A percentile compares a stretch with the other conserved stretches of the same genome.
These are phyloP conservation scores for Lasiodiplodia citricola DNA, from an alignment of 2,329 filamentous ascomycete genomes.

Conservation along the genomic window DNA sequence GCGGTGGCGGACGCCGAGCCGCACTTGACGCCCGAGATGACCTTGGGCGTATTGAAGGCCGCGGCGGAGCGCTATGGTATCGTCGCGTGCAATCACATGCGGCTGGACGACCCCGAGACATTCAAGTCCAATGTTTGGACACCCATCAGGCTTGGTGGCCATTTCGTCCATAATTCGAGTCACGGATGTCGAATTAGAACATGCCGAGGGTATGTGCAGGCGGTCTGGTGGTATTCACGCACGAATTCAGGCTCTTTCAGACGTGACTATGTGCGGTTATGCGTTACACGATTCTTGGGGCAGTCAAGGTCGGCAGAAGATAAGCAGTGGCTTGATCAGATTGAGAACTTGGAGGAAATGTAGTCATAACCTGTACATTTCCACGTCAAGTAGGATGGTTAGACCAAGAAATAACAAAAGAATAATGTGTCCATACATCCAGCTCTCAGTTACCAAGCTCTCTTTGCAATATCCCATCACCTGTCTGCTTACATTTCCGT, in stretches of 20 bases:
- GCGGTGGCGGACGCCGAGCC: neutral
- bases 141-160: too few relatives aligned
- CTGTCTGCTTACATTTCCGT: too few relatives aligned
- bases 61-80: neutral
- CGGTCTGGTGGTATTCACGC: neutral
- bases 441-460: too few relatives aligned
- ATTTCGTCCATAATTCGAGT: neutral
- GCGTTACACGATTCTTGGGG: neutral
- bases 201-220: neutral
- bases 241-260: too few relatives aligned
- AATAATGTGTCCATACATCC: too few relatives aligned
- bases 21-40: neutral
- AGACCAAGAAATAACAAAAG: too few relatives aligned
- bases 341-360: neutral
- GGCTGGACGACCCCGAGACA: neutral
- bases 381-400: too few relatives aligned
- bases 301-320: neutral
- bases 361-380: too few relatives aligned
- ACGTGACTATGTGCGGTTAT: neutral
- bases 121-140: neutral
- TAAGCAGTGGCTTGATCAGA: neutral
- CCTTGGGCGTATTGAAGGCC: neutral
- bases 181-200: neutral
- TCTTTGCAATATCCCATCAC: too few relatives aligned
- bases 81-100: neutral